A percentile compares a stretch with the other conserved stretches of the same genome.
Conservation (phyloP, 768 basidiomycete genomes). For the Tephrocybe sp. region DNA sequence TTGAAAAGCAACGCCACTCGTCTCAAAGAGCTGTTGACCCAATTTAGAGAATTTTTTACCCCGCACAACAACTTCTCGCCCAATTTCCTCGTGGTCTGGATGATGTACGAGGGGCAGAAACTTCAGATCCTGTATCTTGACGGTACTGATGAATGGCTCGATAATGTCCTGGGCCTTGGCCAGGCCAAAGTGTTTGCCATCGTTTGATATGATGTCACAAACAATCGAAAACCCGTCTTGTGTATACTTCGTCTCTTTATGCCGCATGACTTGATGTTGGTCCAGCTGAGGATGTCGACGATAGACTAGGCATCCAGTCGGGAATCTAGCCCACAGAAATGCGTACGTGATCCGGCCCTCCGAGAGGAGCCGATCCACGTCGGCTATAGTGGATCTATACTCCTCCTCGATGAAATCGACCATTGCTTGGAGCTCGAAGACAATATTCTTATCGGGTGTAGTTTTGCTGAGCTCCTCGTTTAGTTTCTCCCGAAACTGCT, state of each 20-base stretch:
- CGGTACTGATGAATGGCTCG: not conserved
- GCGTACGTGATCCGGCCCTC: conserved; percentile 21
- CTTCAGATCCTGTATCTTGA: not conserved
- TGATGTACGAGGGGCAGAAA: not conserved
- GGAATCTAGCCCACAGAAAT: conserved; percentile 31
- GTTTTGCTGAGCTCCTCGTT: not conserved
- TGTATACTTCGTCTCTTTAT: not conserved
- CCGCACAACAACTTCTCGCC: not conserved
- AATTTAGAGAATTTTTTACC: not conserved
- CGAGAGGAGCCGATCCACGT: not conserved
- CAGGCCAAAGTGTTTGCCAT: not conserved
- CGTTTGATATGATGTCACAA: not conserved
- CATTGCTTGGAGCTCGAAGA: not conserved
- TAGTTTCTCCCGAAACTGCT: not conserved
- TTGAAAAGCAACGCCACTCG: conserved; percentile 12
- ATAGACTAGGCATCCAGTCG: conserved; percentile 11
- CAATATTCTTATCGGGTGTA: not conserved
- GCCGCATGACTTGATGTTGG: conserved; percentile 1
- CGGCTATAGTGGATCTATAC: not conserved
- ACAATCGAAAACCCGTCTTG: not conserved
- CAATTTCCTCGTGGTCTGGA: not conserved
- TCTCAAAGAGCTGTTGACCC: conserved; percentile 3
- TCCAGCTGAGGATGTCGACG: not conserved
- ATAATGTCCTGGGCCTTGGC: not conserved
- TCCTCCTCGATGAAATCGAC: not conserved